These are phyloP conservation scores for Tranzscheliella williamsii DNA, from an alignment of 1,284 basidiomycete species.

Conservation along the genomic window DNA sequence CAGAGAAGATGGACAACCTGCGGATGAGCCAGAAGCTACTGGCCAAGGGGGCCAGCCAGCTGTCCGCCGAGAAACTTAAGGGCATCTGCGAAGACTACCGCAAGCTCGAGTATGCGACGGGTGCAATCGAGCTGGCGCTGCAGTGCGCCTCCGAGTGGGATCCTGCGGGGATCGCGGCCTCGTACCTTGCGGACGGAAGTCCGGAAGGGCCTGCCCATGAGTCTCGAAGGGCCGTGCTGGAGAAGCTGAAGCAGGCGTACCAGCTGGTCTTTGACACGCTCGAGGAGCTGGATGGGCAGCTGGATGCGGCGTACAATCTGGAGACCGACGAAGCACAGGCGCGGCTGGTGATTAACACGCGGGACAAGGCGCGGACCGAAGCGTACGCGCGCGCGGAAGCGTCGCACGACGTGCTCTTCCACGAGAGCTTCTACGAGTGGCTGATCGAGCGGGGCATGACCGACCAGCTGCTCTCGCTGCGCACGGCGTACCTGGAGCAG, in stretches of 20 bases:
- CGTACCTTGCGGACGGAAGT: slow-evolving; percentile 68
- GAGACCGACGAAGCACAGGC: slow-evolving; percentile 43
- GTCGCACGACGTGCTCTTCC: slow-evolving; percentile 88
- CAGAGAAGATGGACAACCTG: slow-evolving; percentile 22
- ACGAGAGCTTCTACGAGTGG: slow-evolving; percentile 94
- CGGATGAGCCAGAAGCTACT: slow-evolving; percentile 68
- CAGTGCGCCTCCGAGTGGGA: slow-evolving; percentile 82
- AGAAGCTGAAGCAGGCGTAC: slow-evolving; percentile 70
- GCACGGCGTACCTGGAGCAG: slow-evolving; percentile 80
- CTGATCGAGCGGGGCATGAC: slow-evolving; percentile 76
- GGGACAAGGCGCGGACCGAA: slow-evolving; percentile 53
- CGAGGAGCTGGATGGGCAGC: slow-evolving; percentile 72
- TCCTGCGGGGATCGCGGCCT: slow-evolving; percentile 66
- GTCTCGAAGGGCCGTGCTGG: slow-evolving; percentile 67
- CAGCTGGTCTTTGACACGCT: slow-evolving; percentile 69
- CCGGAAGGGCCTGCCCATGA: slow-evolving; percentile 67
- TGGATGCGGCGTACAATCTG: slow-evolving; percentile 39
- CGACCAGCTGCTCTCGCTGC: slow-evolving; percentile 73
- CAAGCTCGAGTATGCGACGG: slow-evolving; percentile 77
- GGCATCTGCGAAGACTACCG: slow-evolving; percentile 86
- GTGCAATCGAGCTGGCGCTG: slow-evolving; percentile 83
- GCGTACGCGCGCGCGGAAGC: slow-evolving; percentile 68
- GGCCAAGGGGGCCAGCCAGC: slow-evolving; percentile 78
- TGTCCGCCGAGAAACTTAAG: slow-evolving; percentile 80
- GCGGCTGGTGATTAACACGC: slow-evolving; percentile 30